These are phyloP conservation scores for Pinus tabuliformis DNA, from an alignment of 75 land plant genomes.

Conservation along the genomic window DNA sequence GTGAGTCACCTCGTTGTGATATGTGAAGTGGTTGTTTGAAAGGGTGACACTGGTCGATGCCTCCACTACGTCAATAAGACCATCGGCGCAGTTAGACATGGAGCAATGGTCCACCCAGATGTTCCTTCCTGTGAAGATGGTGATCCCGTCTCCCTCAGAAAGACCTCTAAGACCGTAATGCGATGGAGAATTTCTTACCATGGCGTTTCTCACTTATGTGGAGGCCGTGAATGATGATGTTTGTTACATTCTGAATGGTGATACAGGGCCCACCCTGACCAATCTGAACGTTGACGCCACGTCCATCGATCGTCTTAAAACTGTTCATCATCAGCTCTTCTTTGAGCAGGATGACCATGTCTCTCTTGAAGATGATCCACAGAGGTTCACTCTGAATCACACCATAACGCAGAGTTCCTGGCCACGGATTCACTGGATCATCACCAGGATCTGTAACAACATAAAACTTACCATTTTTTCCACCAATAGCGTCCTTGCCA, in stretches of 20 bases:
- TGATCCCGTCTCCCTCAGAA: conserved; percentile 51
- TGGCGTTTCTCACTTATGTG: conserved; percentile 28
- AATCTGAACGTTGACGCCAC: conserved; percentile 54
- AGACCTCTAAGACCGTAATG: conserved; percentile 25
- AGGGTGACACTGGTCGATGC: conserved; percentile 54
- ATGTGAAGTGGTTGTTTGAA: conserved; percentile 45
- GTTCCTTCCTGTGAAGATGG: conserved; percentile 33
- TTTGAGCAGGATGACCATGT: conserved; percentile 47
- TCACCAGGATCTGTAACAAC: conserved; percentile 53
- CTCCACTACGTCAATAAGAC: conserved; percentile 45
- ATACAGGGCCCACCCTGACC: conserved; percentile 37
- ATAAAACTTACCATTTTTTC: conserved; percentile 40
- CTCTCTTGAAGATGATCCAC: conserved; percentile 54
- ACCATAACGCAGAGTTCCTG: conserved; percentile 63
- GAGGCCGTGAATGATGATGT: conserved; percentile 30
- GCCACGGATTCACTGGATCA: conserved; percentile 36
- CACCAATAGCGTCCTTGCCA: conserved; percentile 50
- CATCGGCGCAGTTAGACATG: conserved; percentile 35
- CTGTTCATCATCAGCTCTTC: conserved; percentile 53
- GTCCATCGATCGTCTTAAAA: conserved; percentile 64
- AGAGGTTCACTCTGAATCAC: conserved; percentile 54
- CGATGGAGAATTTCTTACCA: conserved; percentile 23
- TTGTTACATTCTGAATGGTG: conserved; percentile 31
- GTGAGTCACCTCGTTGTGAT: conserved; percentile 26
- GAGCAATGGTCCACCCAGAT: conserved; percentile 60